Evolutionary conservation across 768 basidiomycete species (phyloP).

Genomic region (Russula abietina): DNA sequence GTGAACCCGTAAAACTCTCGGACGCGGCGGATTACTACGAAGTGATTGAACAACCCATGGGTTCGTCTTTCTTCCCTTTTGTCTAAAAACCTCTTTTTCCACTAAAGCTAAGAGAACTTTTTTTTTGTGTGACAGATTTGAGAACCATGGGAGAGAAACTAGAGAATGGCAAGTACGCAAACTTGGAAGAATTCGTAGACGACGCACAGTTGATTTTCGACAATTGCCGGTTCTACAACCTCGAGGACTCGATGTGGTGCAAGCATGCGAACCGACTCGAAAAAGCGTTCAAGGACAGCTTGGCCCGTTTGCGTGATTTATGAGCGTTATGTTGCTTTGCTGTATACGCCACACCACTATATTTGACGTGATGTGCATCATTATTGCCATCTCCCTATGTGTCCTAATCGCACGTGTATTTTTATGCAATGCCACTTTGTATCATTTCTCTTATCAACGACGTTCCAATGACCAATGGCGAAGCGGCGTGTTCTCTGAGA

Average conservation of each 20-base stretch:
- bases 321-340: neutral
- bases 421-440: conserved; percentile 15
- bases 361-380: conserved; percentile 1
- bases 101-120: neutral
- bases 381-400: neutral
- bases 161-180: conserved; percentile 75
- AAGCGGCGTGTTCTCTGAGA: neutral
- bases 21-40: conserved; percentile 89
- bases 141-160: conserved; percentile 84
- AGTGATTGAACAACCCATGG: conserved; percentile 88
- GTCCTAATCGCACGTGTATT: conserved; percentile 21
- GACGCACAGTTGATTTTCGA: conserved; percentile 84
- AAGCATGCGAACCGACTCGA: conserved; percentile 84
- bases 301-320: conserved; percentile 28
- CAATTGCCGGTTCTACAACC: conserved; percentile 88
- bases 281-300: conserved; percentile 58
- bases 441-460: conserved; percentile 3
- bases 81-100: neutral
- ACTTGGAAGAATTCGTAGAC: conserved; percentile 64
- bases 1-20: conserved; percentile 65
- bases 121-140: conserved; percentile 52
- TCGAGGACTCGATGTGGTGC: conserved; percentile 69
- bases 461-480: neutral
- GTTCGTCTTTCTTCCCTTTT: conserved; percentile 39
- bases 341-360: neutral